Base-by-base conservation (phyloP, 2,329 filamentous ascomycete species). In the Ophiocordyceps camponoti-leonardi region DNA sequence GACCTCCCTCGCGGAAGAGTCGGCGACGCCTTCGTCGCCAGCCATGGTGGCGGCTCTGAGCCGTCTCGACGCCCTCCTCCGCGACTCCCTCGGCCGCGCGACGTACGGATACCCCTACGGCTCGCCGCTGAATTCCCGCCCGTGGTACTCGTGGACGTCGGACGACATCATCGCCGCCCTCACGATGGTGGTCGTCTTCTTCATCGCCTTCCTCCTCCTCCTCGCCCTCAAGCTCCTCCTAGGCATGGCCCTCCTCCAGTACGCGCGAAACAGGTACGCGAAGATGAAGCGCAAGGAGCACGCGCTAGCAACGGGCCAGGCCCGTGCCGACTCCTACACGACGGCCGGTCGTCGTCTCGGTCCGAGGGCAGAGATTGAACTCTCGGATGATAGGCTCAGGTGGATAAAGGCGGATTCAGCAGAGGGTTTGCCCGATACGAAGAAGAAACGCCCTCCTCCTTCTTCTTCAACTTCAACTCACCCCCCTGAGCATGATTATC, bases 391-490 rank as follows among this genome's bases (percentile, higher is more conserved):
- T 42, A 81, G 88, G 58, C 72, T 85, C 51, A 70, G 81, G 46
- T 85, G 83, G 79, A 86, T 98, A 18, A 93, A 94, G 57, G 79
- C 77, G 4, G 92, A 94, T 59, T 86, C 93, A 59, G 69, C 74
- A 0, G 86, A 92, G 39, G 83, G 78, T 0, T 58, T 85, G 48
- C 72, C 56, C 68, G 33, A 35, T 35, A 75, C 19, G 11, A 12
- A 53, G 5, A 65, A 61, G 46, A 54, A 56, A 6, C 73, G 72
- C n/a, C n/a, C n/a, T n/a, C n/a, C n/a, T n/a, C n/a, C n/a, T n/a
- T n/a, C n/a, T n/a, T n/a, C 7, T 75, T 74, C 49, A 75, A 77
- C 51, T 44, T 63, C 31, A 67, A 67, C 49, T 65, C 71, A 71
- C 46, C 72, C 75, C 45, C 51, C 51, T 1, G 58, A 60, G 2